Evolutionary conservation across 164 flowering plant species (phyloP).

Genomic region (Vitis labrusca): DNA sequence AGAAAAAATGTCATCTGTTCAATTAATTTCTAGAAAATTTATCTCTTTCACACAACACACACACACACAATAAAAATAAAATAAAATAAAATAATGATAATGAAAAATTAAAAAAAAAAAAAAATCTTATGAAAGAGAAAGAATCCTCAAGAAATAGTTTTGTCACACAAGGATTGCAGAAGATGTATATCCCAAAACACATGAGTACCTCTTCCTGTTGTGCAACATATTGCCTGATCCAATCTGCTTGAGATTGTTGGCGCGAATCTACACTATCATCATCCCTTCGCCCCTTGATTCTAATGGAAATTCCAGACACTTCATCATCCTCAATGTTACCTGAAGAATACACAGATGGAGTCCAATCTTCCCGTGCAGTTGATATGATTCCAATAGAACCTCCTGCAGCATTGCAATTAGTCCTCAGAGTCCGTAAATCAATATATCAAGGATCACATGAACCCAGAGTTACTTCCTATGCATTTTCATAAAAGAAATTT

Average conservation of each 20-base stretch:
- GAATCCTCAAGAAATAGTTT: neutral
- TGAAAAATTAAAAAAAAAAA: no score
- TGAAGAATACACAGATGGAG: conserved; percentile 32
- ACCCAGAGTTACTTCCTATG: no score
- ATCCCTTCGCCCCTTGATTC: conserved; percentile 41
- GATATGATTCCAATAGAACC: conserved; percentile 71
- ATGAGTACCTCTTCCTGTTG: conserved; percentile 79
- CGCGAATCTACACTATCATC: conserved; percentile 47
- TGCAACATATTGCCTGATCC: conserved; percentile 80
- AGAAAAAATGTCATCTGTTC: no score
- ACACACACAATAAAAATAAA: no score
- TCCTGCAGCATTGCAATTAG: conserved; percentile 17
- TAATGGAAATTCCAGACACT: conserved; percentile 32
- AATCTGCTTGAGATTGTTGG: conserved; percentile 83
- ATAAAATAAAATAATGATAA: no score
- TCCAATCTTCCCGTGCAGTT: conserved; percentile 60
- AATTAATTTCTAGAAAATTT: no score
- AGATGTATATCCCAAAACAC: no score
- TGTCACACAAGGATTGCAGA: neutral
- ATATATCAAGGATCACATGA: no score
- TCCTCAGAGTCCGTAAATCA: no score
- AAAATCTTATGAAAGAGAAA: neutral
- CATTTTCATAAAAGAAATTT: no score
- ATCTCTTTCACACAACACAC: no score
- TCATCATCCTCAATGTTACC: conserved; percentile 32